These are phyloP conservation scores for Lentinus polychrous DNA, from an alignment of 1,284 basidiomycete genomes.

Conservation along the genomic window DNA sequence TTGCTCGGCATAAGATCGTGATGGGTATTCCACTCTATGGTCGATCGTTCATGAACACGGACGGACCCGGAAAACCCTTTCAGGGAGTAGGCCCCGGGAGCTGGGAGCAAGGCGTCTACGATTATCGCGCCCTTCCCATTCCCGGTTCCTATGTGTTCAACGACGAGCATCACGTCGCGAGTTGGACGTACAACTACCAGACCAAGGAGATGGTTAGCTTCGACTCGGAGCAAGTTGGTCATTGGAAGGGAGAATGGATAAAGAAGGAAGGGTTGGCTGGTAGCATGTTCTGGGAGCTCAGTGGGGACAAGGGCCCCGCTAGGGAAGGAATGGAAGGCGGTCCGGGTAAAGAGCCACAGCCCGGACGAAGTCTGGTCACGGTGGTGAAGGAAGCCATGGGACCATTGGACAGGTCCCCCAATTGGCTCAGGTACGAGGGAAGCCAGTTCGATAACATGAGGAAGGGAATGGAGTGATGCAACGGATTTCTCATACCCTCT, in stretches of 20 bases:
- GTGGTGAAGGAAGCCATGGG: slow-evolving; percentile 75
- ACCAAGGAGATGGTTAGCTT: slow-evolving; percentile 76
- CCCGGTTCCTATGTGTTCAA: slow-evolving; percentile 56
- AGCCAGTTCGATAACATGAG: slow-evolving; percentile 75
- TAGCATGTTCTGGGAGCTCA: slow-evolving; percentile 85
- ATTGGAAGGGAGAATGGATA: slow-evolving; percentile 75
- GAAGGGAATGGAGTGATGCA: slow-evolving; percentile 46
- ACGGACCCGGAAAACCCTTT: slow-evolving; percentile 76
- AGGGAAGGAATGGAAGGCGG: slow-evolving; percentile 63
- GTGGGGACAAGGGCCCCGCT: slow-evolving; percentile 64
- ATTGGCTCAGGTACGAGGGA: slow-evolving; percentile 67
- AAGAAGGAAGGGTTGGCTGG: slow-evolving; percentile 63
- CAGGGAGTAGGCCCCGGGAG: slow-evolving; percentile 68
- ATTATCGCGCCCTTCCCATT: slow-evolving; percentile 73
- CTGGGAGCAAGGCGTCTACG: slow-evolving; percentile 79
- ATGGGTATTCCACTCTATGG: slow-evolving; percentile 91
- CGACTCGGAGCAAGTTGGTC: slow-evolving; percentile 64
- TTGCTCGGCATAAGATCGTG: slow-evolving; percentile 76
- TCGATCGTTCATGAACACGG: slow-evolving; percentile 82
- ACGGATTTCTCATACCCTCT: too few relatives aligned
- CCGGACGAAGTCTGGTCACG: slow-evolving; percentile 47
- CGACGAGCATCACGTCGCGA: slow-evolving; percentile 55
- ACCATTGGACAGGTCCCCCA: slow-evolving; percentile 51
- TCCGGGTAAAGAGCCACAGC: slow-evolving; percentile 28
- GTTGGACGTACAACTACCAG: slow-evolving; percentile 66